Evolutionary conservation across 2,329 filamentous ascomycete genomes (phyloP), one percentile per base, ranked within the genome.

Genomic region (Achaetomium macrosporum): DNA sequence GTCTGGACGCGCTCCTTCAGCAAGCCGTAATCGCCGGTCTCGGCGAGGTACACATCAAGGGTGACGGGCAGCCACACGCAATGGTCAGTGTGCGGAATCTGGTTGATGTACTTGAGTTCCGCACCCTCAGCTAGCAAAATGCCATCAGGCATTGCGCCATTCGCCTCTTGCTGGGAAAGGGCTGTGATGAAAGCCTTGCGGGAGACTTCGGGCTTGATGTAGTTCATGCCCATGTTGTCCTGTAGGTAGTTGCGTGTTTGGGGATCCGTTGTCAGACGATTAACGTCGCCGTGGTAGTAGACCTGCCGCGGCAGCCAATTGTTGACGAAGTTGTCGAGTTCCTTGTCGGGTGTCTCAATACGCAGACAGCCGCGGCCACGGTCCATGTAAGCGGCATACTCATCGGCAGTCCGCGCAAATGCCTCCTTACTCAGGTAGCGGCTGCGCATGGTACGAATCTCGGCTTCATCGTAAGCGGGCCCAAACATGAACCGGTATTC

Each of bases 221-320:
- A 81, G 45, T 72, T 74, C 78, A 82, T 82, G 51, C 78, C 78
- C 78, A 82, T 81, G 63, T 79, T 80, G 64, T 82, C 78, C 61
- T 82, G 78, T 3, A 82, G 65, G 59, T 80, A 82, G 60, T 82
- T 81, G 41, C 78, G 74, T 8, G 78, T 82, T 61, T 81, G 78
- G 17, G 78, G 78, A 61, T 81, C 78, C 0, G 78, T 81, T 0
- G 77, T 79, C 33, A 82, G 66, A 11, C 78, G 76, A 62, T 82
- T 82, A 39, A 80, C 76, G 57, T 80, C 77, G 47, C 78, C 78
- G 59, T 82, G 78, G 63, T 82, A 81, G 68, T 76, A 81, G 15
- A 76, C 70, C 59, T 82, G 78, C 8, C 78, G 76, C 13, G 78
- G 74, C 11, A 81, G 68, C 78, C 78, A 82, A 64, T 80, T 72